phyloP scores from a whole-genome alignment of 768 basidiomycete species.

The Suillus luteus region DNA sequence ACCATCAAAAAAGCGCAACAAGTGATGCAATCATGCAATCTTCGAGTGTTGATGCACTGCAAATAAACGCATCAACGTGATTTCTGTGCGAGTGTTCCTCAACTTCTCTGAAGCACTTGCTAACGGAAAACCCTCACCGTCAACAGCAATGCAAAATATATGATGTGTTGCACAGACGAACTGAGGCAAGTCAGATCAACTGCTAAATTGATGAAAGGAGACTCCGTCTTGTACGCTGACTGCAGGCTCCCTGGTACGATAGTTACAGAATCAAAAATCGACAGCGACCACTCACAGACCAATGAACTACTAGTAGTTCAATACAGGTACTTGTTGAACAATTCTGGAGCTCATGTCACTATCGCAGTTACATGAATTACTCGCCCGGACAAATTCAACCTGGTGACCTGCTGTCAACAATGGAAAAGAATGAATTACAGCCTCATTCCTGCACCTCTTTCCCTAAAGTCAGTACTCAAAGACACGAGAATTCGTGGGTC shows the following conservation, averaged over 20 bases:
- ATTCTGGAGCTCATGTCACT: neutral
- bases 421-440: neutral
- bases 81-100: neutral
- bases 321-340: neutral
- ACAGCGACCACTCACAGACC: neutral
- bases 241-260: neutral
- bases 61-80: neutral
- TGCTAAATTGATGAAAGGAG: neutral
- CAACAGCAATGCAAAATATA: neutral
- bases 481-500: too few relatives aligned
- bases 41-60: neutral
- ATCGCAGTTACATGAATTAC: too few relatives aligned
- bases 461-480: neutral
- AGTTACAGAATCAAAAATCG: neutral
- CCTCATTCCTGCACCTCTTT: too few relatives aligned
- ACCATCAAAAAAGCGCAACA: constrained; percentile 2
- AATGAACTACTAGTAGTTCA: neutral
- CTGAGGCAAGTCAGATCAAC: neutral
- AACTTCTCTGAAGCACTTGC: neutral
- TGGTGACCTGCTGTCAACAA: neutral
- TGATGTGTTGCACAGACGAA: neutral
- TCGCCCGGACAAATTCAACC: neutral
- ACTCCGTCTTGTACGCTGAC: neutral
- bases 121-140: neutral
- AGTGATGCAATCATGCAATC: neutral